Evolutionary conservation across 1,284 basidiomycete genomes (phyloP), one percentile per base, ranked within the genome.

Genomic region (Fomitopsis betulina): DNA sequence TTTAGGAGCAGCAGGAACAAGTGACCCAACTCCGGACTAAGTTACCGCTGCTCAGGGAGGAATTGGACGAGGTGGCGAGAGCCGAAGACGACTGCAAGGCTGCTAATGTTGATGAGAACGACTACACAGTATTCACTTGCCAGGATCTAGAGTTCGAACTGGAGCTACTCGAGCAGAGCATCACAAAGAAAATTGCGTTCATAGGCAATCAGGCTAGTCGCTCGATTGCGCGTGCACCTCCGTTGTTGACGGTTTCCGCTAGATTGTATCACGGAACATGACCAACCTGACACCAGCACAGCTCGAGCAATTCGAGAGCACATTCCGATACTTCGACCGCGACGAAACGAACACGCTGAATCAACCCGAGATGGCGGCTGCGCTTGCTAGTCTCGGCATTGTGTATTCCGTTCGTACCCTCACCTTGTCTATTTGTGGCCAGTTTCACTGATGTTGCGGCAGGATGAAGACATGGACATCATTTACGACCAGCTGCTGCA

Each of bases 71-170:
- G 8, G 86, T 92, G 10, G 78, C 77, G 1, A 75, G 71, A 4
- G 87, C 84, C 1, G 93, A 96, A 66, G 78, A 81, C 9, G 89
- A 90, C 57, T 98, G 96, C 70, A 75, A 76, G 4, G 86, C 87
- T n/a, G 96, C 95, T 19, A 98, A 96, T 65, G 90, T 98, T 3
- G 96, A 98, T 69, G 96, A 98, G 73, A 98, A 98, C 71, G 96
- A 98, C 71, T 93, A 97, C 68, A 98, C 96, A 0, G 85, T 96
- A 15, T 91, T 96, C 68, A 95, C 92, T 0, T 84, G 83, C 63
- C 92, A 95, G 70, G 96, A 98, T 72, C 80, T 98, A 23, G 85
- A 87, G 59, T 97, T 95, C 65, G 96, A 98, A 75, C 80, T 96
- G 1, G 89, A 91, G 69, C 79, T 96, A 13, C 82, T 97, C 10